Percentiles rank a stretch among this genome's conserved stretches.
phyloP scores from a whole-genome alignment of 768 basidiomycete species.

The Podaxis carcinomalis region DNA sequence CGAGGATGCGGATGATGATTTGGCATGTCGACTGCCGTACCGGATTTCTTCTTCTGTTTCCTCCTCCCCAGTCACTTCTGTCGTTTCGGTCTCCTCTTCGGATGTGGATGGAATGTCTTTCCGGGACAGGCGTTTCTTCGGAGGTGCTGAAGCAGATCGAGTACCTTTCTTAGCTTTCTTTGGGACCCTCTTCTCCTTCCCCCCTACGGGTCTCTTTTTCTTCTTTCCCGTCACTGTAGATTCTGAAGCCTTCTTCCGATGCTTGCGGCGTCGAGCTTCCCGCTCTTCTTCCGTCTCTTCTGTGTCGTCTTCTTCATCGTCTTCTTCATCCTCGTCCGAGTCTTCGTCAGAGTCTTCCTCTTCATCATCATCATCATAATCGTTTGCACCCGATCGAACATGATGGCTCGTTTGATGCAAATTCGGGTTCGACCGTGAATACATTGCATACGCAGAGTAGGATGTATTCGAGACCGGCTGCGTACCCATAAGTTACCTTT shows the following conservation, averaged over 20 bases:
- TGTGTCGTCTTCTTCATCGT: slow-evolving; percentile 18
- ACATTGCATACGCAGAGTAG: slow-evolving; percentile 9
- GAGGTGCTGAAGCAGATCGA: slow-evolving; percentile 8
- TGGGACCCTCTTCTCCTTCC: slow-evolving; percentile 9
- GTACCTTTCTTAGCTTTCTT: not conserved
- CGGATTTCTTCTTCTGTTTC: slow-evolving; percentile 7
- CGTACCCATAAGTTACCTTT: not conserved
- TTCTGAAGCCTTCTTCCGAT: slow-evolving; percentile 8
- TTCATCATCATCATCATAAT: slow-evolving; percentile 18
- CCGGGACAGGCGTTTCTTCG: slow-evolving; percentile 4
- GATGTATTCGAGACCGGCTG: slow-evolving; percentile 8
- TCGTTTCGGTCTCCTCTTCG: slow-evolving; percentile 6
- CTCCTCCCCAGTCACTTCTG: slow-evolving; percentile 4
- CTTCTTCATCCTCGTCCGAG: slow-evolving; percentile 18
- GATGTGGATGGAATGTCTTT: slow-evolving; percentile 5
- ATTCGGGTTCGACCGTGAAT: slow-evolving; percentile 7
- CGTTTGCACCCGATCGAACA: slow-evolving; percentile 12
- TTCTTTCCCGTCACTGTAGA: slow-evolving; percentile 11
- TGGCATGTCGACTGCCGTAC: not conserved
- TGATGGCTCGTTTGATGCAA: slow-evolving; percentile 12
- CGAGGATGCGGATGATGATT: slow-evolving; percentile 5
- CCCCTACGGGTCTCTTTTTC: slow-evolving; percentile 13
- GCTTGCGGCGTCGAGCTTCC: not conserved
- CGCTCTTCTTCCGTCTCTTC: slow-evolving; percentile 11
- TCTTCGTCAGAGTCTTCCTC: slow-evolving; percentile 13